These are phyloP conservation scores for Lentinula guzmanii DNA, from an alignment of 768 basidiomycete genomes.

Conservation along the genomic window DNA sequence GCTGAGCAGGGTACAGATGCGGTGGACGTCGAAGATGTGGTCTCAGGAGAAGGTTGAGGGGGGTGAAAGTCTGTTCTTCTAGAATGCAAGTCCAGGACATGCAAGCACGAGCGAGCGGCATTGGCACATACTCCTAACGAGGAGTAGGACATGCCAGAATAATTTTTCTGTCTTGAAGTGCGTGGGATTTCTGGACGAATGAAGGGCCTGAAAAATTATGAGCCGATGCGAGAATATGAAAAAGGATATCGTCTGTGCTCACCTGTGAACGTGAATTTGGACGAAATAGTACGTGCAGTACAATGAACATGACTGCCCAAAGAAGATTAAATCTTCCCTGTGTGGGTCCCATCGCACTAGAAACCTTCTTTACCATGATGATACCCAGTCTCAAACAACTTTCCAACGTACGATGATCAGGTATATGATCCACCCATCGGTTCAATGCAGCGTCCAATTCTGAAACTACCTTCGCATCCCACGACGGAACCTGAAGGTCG, in stretches of 20 bases:
- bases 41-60: background rate
- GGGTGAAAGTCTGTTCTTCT: conserved; percentile 10
- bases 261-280: conserved; percentile 43
- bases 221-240: conserved; percentile 20
- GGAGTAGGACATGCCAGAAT: conserved; percentile 47
- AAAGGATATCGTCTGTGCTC: conserved; percentile 32
- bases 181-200: conserved; percentile 35
- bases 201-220: background rate
- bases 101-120: conserved; percentile 42
- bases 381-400: background rate
- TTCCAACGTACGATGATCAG: conserved; percentile 25
- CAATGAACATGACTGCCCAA: conserved; percentile 44
- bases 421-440: conserved; percentile 51
- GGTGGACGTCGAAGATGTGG: background rate
- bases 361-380: background rate
- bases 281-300: conserved; percentile 41
- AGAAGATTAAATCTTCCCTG: conserved; percentile 25
- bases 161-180: conserved; percentile 20
- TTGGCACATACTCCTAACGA: conserved; percentile 34
- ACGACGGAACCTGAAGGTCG: background rate
- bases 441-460: conserved; percentile 48
- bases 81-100: conserved; percentile 41
- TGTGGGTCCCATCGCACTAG: conserved; percentile 42
- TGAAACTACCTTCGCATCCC: background rate
- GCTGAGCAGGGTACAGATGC: background rate